Conservation (phyloP, 371 early-diverging fungal genomes). For the Circinella minor region DNA sequence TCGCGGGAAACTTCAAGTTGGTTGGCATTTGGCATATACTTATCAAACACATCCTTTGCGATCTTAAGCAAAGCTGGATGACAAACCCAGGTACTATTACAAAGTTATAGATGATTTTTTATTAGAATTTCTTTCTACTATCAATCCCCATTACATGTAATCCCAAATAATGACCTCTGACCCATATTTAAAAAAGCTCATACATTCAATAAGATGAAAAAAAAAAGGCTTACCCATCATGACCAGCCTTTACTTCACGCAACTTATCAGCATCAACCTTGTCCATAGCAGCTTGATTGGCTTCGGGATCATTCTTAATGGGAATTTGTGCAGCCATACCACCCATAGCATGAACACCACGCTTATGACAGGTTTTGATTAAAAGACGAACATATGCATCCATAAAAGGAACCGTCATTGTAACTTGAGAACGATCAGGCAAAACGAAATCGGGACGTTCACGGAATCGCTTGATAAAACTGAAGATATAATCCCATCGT, state of each 20-base stretch:
- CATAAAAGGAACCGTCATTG: constrained; percentile 96
- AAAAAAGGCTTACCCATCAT: constrained; percentile 74
- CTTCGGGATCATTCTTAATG: constrained; percentile 85
- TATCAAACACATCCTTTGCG: constrained; percentile 88
- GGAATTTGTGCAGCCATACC: constrained; percentile 98
- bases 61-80: constrained; percentile 94
- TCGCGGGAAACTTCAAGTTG: constrained; percentile 91
- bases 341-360: constrained; percentile 98
- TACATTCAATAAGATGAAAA: too few relatives aligned
- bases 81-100: constrained; percentile 95
- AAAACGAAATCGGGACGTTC: constrained; percentile 81
- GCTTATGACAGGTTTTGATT: constrained; percentile 95
- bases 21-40: constrained; percentile 95
- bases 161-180: not conserved
- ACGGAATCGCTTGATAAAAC: constrained; percentile 90
- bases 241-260: constrained; percentile 92
- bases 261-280: constrained; percentile 93
- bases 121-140: too few relatives aligned
- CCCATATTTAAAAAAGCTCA: not conserved
- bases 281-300: constrained; percentile 87
- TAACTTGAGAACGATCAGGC: constrained; percentile 87
- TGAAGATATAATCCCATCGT: constrained; percentile 98
- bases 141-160: too few relatives aligned
- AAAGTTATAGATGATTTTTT: constrained; percentile 23
- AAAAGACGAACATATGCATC: constrained; percentile 87